Base-by-base conservation (phyloP, 2,329 filamentous ascomycete genomes). In the Dactylella cylindrospora region DNA sequence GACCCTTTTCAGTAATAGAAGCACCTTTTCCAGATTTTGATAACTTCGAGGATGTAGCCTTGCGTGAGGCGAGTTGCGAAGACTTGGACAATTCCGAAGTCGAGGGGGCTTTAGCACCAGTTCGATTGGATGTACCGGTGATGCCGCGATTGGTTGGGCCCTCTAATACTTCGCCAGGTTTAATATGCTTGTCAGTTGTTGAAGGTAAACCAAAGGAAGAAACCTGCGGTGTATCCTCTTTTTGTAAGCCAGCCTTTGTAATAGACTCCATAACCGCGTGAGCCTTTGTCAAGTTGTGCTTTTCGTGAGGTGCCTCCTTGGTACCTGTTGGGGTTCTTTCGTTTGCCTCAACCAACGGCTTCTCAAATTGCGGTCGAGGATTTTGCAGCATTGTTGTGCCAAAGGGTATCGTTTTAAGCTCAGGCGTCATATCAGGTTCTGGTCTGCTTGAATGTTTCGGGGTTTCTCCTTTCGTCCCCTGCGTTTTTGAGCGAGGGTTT, bases 381-480 rank as follows among this genome's bases (percentile, higher is more conserved):
- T 25, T n/a, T 19, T 19, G 31, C 8, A 25, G 33, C 31, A 20
- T 29, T 15, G 45, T 40, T 32, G 44, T 5, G 32, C 54, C 57
- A n/a, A 62, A 52, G 3, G 38, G 25, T 4, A 36, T 23, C n/a
- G 31, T 22, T n/a, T 49, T 62, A 17, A 54, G 49, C 23, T 62
- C 57, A 15, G 49, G 49, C 15, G 53, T 62, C 22, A 54, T 32
- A 25, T 54, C 25, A 20, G 15, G 22, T 5, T 62, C 57, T 15
- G 36, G 15, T 23, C 38, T 54, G 13, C 26, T n/a, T 5, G 12
- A 2, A 15, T 31, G 8, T 25, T 39, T 62, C 12, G 36, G 19
- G 13, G 6, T n/a, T 19, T 62, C 57, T 22, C 38, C 5, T 40
- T 50, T 62, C n/a, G 57, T 12, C 8, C 25, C n/a, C 6, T 49